Evolutionary conservation across 768 basidiomycete genomes (phyloP).

Genomic region (Cantharellus cinnabarinus): DNA sequence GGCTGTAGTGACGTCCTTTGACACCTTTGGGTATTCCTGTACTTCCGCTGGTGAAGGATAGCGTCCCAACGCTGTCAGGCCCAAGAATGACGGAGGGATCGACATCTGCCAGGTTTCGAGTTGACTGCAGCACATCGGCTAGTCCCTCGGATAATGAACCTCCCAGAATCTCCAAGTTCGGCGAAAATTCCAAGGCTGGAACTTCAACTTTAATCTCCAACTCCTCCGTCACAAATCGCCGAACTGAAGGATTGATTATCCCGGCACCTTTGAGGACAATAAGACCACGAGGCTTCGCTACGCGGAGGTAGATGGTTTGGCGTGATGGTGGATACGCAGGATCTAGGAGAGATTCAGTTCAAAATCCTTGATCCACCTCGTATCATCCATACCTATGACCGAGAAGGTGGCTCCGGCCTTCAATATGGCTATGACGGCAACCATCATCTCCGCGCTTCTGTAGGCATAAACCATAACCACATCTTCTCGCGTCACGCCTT

Average conservation of each 20-base stretch:
- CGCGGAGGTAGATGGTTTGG: slow-evolving; percentile 81
- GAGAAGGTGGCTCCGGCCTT: slow-evolving; percentile 95
- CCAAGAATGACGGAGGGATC: slow-evolving; percentile 74
- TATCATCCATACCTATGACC: slow-evolving; percentile 57
- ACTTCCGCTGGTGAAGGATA: slow-evolving; percentile 93
- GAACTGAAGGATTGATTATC: slow-evolving; percentile 52
- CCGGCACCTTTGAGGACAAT: slow-evolving; percentile 85
- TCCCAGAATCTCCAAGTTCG: slow-evolving; percentile 43
- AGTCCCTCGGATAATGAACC: slow-evolving; percentile 25
- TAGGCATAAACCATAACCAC: slow-evolving; percentile 98
- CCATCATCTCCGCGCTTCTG: slow-evolving; percentile 86
- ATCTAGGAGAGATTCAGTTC: slow-evolving; percentile 28
- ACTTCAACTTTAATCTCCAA: slow-evolving; percentile 79
- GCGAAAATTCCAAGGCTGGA: slow-evolving; percentile 61
- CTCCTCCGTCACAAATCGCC: slow-evolving; percentile 58
- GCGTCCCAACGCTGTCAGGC: slow-evolving; percentile 86
- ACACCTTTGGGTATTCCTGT: slow-evolving; percentile 99
- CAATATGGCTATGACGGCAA: slow-evolving; percentile 89
- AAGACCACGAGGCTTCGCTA: slow-evolving; percentile 79
- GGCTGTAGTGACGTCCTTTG: slow-evolving; percentile 76
- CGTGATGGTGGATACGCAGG: slow-evolving; percentile 89
- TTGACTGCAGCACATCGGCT: slow-evolving; percentile 37
- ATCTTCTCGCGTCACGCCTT: slow-evolving; percentile 78
- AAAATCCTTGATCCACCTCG: background rate
- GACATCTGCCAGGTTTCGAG: slow-evolving; percentile 32